phyloP scores from a whole-genome alignment of 2,329 filamentous ascomycete genomes.

The Hawksworthiomyces lignivorus region DNA sequence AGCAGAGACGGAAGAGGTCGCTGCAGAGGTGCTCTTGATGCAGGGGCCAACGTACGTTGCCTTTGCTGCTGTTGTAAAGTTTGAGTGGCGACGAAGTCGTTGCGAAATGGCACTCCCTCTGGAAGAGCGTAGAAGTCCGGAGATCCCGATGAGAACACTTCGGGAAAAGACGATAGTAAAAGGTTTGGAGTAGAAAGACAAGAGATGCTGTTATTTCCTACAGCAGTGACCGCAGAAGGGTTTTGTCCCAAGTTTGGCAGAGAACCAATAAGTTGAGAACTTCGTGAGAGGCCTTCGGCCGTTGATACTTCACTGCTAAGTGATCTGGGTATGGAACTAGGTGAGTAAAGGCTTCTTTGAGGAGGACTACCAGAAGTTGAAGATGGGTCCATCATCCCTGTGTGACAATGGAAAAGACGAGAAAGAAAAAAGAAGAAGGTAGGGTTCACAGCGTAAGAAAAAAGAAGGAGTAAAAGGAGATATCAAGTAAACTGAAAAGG shows the following conservation, averaged over 20 bases:
- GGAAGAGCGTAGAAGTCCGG: not conserved
- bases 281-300: slow-evolving; percentile 16
- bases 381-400: slow-evolving; percentile 21
- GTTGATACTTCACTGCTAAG: slow-evolving; percentile 24
- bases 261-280: no score
- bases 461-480: not conserved
- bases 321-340: slow-evolving; percentile 16
- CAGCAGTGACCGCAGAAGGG: no score
- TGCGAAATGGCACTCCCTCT: no score
- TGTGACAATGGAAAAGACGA: not conserved
- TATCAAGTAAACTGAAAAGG: no score
- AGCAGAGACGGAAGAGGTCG: slow-evolving; percentile 1
- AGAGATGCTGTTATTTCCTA: no score
- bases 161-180: no score
- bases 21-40: slow-evolving; percentile 16
- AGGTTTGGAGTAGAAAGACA: no score
- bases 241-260: no score
- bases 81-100: no score
- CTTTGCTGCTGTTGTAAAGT: not conserved
- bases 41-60: not conserved
- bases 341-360: slow-evolving; percentile 27
- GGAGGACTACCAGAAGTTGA: slow-evolving; percentile 16
- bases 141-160: no score
- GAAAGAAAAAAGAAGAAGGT: not conserved
- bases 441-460: not conserved